phyloP scores from a whole-genome alignment of 306 rosid species.

The Purshia tridentata region DNA sequence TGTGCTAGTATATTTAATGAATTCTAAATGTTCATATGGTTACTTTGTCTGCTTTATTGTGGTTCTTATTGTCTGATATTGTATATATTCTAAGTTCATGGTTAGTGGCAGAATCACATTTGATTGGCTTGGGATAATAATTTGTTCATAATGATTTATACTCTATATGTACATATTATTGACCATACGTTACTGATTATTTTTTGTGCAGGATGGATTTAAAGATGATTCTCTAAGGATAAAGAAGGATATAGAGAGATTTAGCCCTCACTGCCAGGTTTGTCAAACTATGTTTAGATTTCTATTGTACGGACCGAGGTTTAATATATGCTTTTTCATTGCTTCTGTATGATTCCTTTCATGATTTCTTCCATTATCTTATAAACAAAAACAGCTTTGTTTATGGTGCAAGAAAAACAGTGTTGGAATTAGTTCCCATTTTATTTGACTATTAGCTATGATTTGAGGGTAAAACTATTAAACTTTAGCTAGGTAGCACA shows the following conservation, averaged over 20 bases:
- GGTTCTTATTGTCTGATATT: background rate
- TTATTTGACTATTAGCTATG: background rate
- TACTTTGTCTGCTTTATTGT: background rate
- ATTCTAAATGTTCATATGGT: background rate
- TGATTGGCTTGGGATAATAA: background rate
- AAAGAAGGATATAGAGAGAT: conserved; percentile 67
- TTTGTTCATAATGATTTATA: background rate
- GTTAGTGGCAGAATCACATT: background rate
- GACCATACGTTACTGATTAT: background rate
- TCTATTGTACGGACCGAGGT: background rate
- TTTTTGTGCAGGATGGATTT: conserved; percentile 78
- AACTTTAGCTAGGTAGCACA: background rate
- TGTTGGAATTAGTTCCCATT: background rate
- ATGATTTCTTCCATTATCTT: background rate
- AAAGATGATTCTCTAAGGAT: conserved; percentile 84
- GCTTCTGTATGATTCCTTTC: background rate
- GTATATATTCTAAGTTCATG: too few species aligned
- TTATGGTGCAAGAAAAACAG: background rate
- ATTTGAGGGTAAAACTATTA: background rate
- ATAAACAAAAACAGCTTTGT: background rate
- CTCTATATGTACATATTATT: background rate
- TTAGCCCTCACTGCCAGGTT: conserved; percentile 73
- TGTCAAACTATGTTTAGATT: conserved; percentile 14
- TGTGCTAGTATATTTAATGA: background rate
- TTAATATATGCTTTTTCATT: background rate